A percentile compares a stretch with the other conserved stretches of the same genome.
Evolutionary conservation across 176 grass and related monocot genomes (phyloP).

Genomic region (Eragrostis curvula): DNA sequence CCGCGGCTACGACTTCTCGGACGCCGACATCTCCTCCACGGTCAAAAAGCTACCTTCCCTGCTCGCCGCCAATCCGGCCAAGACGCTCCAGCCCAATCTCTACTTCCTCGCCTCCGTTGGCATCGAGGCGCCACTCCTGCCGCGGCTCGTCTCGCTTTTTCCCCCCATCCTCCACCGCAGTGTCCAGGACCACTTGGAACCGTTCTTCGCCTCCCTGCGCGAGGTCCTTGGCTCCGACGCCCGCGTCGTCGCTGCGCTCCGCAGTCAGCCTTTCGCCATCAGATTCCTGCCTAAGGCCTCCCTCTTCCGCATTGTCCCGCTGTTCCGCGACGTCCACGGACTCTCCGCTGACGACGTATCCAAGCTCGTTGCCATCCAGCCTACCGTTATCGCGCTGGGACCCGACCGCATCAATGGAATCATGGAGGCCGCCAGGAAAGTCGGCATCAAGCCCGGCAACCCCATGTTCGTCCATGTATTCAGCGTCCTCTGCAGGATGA

Average conservation of each 20-base stretch:
- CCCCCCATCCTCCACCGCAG: slow-evolving; percentile 46
- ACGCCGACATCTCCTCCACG: slow-evolving; percentile 23
- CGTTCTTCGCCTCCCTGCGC: slow-evolving; percentile 36
- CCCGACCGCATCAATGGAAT: slow-evolving; percentile 31
- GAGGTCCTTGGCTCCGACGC: slow-evolving; percentile 37
- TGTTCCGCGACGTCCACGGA: slow-evolving; percentile 30
- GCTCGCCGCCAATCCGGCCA: neutral
- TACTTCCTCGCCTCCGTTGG: slow-evolving; percentile 43
- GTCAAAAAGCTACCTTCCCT: slow-evolving; percentile 12
- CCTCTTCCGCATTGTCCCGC: neutral
- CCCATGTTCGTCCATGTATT: slow-evolving; percentile 31
- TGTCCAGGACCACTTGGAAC: slow-evolving; percentile 38
- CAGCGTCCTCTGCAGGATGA: slow-evolving; percentile 31
- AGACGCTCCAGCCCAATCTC: slow-evolving; percentile 53
- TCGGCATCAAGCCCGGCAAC: slow-evolving; percentile 6
- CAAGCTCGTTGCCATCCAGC: slow-evolving; percentile 28
- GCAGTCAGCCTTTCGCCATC: slow-evolving; percentile 3
- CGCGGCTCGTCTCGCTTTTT: neutral
- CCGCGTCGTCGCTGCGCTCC: slow-evolving; percentile 35
- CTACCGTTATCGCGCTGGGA: slow-evolving; percentile 24
- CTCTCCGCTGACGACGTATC: slow-evolving; percentile 5
- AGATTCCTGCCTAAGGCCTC: slow-evolving; percentile 24
- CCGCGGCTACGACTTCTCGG: slow-evolving; percentile 41
- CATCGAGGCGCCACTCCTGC: slow-evolving; percentile 36
- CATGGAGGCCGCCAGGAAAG: slow-evolving; percentile 21